Base-by-base conservation (phyloP, 305 asterid genomes). In the Plantago coronopus region DNA sequence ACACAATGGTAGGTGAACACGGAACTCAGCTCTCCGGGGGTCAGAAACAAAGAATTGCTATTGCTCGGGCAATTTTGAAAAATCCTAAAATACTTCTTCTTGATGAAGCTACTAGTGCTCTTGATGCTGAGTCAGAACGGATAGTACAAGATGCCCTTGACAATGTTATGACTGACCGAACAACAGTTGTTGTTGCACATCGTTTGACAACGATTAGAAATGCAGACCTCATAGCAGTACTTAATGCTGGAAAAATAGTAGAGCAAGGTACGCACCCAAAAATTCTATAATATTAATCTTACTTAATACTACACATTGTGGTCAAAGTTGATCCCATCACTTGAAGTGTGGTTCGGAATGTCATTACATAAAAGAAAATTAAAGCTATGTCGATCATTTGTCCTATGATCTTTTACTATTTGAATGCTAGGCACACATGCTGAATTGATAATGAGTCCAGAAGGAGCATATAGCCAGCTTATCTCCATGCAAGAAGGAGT, bases 1-100 rank as follows among this genome's bases (percentile, higher is more conserved):
- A 85, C 64, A 85, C 95, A 0, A 81, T 77, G 88, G 97, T 83
- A 59, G 97, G 97, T 1, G 95, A 90, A 65, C 97, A 79, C 31
- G 97, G 97, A n/a, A 79, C 97, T 60, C 90, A 82, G 62, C 78
- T 90, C 44, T 90, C 96, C 0, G 97, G 97, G 5, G 97, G 97
- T 45, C 97, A 89, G 66, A 89, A 89, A 75, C 97, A 89, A 64
- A 69, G 97, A 67, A 65, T 89, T 11, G 97, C 97, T 18, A 87
- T 89, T 62, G 94, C 97, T 12, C 74, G 95, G 48, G 95, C 97
- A 27, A 83, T 90, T 72, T 67, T 90, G 48, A 90, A 83, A 75
- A 76, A 87, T 48, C 97, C 97, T 2, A 90, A 69, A 72, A 81
- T 90, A 68, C 89, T 90, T 53, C 95, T 90, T 48, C 90, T 90